Evolutionary conservation across 2,329 filamentous ascomycete genomes (phyloP).

Genomic region (Didymella segeticola): DNA sequence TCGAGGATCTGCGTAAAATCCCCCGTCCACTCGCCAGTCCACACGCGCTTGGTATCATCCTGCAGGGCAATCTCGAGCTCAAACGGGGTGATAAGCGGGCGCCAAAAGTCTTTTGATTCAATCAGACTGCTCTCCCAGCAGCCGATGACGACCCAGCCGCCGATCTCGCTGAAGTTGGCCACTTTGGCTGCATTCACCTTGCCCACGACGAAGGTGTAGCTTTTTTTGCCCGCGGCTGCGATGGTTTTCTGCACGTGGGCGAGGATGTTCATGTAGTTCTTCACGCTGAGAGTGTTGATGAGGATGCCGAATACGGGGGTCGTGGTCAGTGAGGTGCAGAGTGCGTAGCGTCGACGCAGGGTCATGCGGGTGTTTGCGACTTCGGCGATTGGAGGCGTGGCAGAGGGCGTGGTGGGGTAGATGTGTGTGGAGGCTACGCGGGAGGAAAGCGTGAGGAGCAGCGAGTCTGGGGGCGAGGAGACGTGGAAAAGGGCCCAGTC

Average conservation of each 20-base stretch:
- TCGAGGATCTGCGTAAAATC: slow-evolving; percentile 77
- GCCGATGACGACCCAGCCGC: slow-evolving; percentile 95
- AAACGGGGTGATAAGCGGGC: slow-evolving; percentile 92
- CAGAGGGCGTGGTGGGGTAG: slow-evolving; percentile 64
- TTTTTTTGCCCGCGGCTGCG: slow-evolving; percentile 84
- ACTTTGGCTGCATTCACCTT: slow-evolving; percentile 96
- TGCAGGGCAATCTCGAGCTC: slow-evolving; percentile 82
- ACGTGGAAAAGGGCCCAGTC: slow-evolving; percentile 85
- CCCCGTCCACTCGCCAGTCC: slow-evolving; percentile 88
- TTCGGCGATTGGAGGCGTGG: slow-evolving; percentile 42
- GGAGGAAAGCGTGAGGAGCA: slow-evolving; percentile 86
- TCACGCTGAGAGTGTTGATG: slow-evolving; percentile 92
- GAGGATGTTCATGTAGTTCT: slow-evolving; percentile 86
- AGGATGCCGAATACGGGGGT: slow-evolving; percentile 89
- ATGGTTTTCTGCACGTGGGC: slow-evolving; percentile 76
- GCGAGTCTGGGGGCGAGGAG: slow-evolving; percentile 76
- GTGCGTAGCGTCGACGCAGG: slow-evolving; percentile 86
- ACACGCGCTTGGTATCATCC: slow-evolving; percentile 77
- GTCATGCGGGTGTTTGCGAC: slow-evolving; percentile 61
- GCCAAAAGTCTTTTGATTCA: slow-evolving; percentile 87
- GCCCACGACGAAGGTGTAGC: slow-evolving; percentile 94
- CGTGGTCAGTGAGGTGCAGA: slow-evolving; percentile 79
- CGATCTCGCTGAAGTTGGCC: slow-evolving; percentile 94
- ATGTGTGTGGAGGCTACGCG: slow-evolving; percentile 81
- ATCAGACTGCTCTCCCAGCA: slow-evolving; percentile 97